phyloP scores from a whole-genome alignment of 1,284 basidiomycete genomes.

The Sanguinoderma infundibulare region DNA sequence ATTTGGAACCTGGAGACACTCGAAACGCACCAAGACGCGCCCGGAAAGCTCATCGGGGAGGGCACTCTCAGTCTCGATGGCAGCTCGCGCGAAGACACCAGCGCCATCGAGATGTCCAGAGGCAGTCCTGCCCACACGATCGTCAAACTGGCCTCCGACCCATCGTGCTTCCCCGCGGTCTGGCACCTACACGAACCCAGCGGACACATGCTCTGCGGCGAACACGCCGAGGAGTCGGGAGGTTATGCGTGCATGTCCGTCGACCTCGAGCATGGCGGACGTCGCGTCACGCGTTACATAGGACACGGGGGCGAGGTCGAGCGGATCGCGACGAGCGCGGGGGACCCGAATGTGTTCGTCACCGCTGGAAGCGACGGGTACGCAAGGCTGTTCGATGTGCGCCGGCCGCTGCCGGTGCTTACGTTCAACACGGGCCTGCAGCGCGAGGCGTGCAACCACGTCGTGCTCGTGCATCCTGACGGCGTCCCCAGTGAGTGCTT shows the following conservation, averaged over 20 bases:
- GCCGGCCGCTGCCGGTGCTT: slow-evolving; percentile 32
- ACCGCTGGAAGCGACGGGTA: slow-evolving; percentile 43
- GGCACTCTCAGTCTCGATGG: slow-evolving; percentile 27
- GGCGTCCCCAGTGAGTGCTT: slow-evolving; percentile 34
- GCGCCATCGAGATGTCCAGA: slow-evolving; percentile 38
- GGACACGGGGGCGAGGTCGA: slow-evolving; percentile 42
- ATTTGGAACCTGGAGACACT: slow-evolving; percentile 41
- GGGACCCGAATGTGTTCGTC: slow-evolving; percentile 41
- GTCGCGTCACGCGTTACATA: slow-evolving; percentile 37
- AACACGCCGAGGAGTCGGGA: slow-evolving; percentile 19
- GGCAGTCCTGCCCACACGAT: slow-evolving; percentile 33
- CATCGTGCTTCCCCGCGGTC: slow-evolving; percentile 21
- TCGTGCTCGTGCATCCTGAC: slow-evolving; percentile 30
- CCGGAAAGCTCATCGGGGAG: slow-evolving; percentile 34
- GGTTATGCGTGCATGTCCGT: slow-evolving; percentile 33
- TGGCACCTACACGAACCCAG: slow-evolving; percentile 38
- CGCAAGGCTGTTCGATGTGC: slow-evolving; percentile 44
- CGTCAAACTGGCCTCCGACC: slow-evolving; percentile 30
- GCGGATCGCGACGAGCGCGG: slow-evolving; percentile 38
- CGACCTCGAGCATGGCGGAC: slow-evolving; percentile 40
- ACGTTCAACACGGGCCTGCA: slow-evolving; percentile 30
- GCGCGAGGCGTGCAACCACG: slow-evolving; percentile 21
- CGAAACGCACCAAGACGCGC: slow-evolving; percentile 35
- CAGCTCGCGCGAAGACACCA: slow-evolving; percentile 33
- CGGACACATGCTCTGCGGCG: slow-evolving; percentile 35